Conservation (phyloP, 2,329 filamentous ascomycete genomes). For the Ramularia endophylla region DNA sequence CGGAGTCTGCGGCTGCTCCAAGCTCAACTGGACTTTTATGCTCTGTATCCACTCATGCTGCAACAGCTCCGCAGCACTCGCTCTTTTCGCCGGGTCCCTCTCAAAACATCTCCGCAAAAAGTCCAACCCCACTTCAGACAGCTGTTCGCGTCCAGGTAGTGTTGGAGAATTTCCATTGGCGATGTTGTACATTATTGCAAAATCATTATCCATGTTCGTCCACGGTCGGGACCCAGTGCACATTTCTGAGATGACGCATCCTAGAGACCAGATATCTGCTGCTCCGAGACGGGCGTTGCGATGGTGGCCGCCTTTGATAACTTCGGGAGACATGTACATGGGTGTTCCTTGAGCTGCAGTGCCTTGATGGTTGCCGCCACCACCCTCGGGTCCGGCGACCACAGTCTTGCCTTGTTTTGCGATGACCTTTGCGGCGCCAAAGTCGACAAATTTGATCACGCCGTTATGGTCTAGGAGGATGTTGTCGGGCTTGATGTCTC, state of each 20-base stretch:
- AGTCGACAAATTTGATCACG: conserved; percentile 98
- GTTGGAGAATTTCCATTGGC: conserved; percentile 91
- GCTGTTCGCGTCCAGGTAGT: conserved; percentile 73
- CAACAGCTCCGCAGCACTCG: conserved; percentile 79
- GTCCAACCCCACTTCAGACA: conserved; percentile 78
- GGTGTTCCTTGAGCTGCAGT: conserved; percentile 96
- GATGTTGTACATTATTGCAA: conserved; percentile 99
- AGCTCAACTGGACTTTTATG: conserved; percentile 40
- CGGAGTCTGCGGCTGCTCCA: conserved; percentile 33
- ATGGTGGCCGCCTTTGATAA: conserved; percentile 86
- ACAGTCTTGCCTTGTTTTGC: conserved; percentile 87
- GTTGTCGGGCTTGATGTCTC: conserved; percentile 97
- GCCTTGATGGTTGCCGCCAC: conserved; percentile 42
- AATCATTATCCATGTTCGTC: conserved; percentile 96
- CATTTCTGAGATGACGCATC: conserved; percentile 97
- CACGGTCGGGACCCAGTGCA: conserved; percentile 89
- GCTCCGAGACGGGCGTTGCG: conserved; percentile 68
- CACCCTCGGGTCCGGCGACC: conserved; percentile 45
- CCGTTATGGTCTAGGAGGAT: conserved; percentile 96
- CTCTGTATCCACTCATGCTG: conserved; percentile 82
- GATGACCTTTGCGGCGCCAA: conserved; percentile 95
- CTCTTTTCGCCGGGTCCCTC: conserved; percentile 70
- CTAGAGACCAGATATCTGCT: conserved; percentile 93
- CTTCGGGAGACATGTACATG: conserved; percentile 99
- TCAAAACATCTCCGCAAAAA: conserved; percentile 85